Conservation (phyloP, 148 eudicot species). For the Camellia sinensis region DNA sequence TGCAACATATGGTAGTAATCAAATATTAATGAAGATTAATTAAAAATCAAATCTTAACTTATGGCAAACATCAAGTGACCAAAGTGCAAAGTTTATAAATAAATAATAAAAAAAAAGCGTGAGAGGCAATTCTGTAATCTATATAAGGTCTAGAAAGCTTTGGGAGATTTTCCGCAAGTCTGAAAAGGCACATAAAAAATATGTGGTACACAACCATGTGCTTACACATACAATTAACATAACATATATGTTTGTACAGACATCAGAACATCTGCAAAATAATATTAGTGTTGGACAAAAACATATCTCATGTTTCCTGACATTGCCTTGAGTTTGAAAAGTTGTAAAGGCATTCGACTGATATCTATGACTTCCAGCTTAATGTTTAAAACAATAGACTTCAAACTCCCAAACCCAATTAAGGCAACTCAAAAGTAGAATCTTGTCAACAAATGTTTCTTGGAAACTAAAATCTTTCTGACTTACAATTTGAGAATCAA, state of each 20-base stretch:
- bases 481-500: constrained; percentile 46
- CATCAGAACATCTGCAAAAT: not conserved
- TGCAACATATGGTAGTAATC: no score
- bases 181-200: not conserved
- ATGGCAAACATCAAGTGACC: no score
- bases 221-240: not conserved
- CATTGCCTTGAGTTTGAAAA: not conserved
- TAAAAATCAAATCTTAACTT: no score
- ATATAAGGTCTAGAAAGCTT: not conserved
- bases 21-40: no score
- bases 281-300: not conserved
- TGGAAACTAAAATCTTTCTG: not conserved
- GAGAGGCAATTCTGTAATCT: not conserved
- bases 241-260: not conserved
- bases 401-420: not conserved
- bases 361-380: not conserved
- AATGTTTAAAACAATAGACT: not conserved
- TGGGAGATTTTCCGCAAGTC: not conserved
- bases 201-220: not conserved
- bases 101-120: not conserved
- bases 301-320: not conserved
- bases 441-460: constrained; percentile 7
- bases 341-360: not conserved
- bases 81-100: no score
- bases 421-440: not conserved